Evolutionary conservation across 306 rosid species (phyloP), one percentile per base, ranked within the genome.

Genomic region (Vigna trinervia): DNA sequence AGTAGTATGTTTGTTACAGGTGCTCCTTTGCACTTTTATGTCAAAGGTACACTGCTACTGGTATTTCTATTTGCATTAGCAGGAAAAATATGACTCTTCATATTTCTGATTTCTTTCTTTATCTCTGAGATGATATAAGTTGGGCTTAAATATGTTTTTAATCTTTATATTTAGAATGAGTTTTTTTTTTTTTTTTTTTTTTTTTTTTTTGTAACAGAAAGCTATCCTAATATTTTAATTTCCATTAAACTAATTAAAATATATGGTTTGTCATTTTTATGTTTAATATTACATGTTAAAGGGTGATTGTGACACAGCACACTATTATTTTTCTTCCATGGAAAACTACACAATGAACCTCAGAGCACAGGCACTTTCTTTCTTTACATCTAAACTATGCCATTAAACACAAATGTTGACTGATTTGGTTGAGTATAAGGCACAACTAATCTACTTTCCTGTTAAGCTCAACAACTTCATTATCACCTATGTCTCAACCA

Each of bases 231-330:
- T 39, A 39, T 39, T 8, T 39, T 39, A 39, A 39, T 39, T 39
- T 39, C 2, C 12, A 39, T 39, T 39, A 39, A 39, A 8, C 2
- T 39, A 39, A 39, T 8, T 39, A 8, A 65, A 39, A 26, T 61
- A 30, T 17, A 57, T 73, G 38, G 20, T 36, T 12, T 69, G 19
- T 26, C 28, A 50, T 23, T 50, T 78, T 30, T 41, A 54, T 83
- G 28, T 66, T 79, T 71, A 23, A 30, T 52, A 53, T 75, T 84
- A 14, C 96, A 93, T 97, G 97, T 93, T 58, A 90, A 93, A 84
- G 92, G 38, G 38, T 4, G 38, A 4, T 34, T 34, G 6, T 34
- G 38, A 34, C 38, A 5, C 38, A 34, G 38, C 38, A 34, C 38
- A 34, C 6, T 34, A 4, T 34, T 34, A 34, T 5, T 34, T 34